Base-by-base conservation (phyloP, 2,329 filamentous ascomycete species). In the Sphaerulina vaccinii region DNA sequence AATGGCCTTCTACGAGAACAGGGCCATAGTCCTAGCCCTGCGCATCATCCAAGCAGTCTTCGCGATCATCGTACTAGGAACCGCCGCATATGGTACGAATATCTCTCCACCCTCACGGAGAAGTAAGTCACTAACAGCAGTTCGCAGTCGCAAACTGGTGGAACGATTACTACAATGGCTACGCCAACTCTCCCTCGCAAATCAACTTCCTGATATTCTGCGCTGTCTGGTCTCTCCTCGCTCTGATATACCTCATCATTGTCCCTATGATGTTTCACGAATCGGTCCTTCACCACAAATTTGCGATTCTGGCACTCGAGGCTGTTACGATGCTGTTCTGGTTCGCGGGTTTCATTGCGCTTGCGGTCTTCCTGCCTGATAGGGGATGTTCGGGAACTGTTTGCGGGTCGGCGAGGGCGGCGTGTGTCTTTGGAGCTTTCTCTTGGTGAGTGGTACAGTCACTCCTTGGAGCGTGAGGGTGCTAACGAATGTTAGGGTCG, bases 311-410 rank as follows among this genome's bases (percentile, higher is more conserved):
- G 15, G 83, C 64, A 1, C 76, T 88, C 24, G 87, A 95, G 64
- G 76, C 75, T 40, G 60, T 93, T 19, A 93, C 88, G 8, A 85
- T 86, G 73, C 77, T 95, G 51, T 95, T 95, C 75, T 96, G 90
- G 90, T 93, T 96, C 66, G 85, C 86, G 0, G 90, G 89, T 5
- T 87, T 90, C 63, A 84, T 95, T 59, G 88, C 89, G 0, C 71
- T 91, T 9, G 89, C 86, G 0, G 85, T 83, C 16, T 76, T 77
- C 49, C 71, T 90, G 51, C 80, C 80, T 47, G 76, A 80, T 13
- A 73, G 81, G 0, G 70, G 79, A 51, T 84, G 82, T 65, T 75
- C 73, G 36, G 74, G 75, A 36, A 73, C 70, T 2, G 47, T 50
- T 16, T 50, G 47, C 21, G 27, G 22, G 2, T 42, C 79, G 9